These are phyloP conservation scores for Vitis labrusca DNA, from an alignment of 164 flowering plant genomes.

Conservation along the genomic window DNA sequence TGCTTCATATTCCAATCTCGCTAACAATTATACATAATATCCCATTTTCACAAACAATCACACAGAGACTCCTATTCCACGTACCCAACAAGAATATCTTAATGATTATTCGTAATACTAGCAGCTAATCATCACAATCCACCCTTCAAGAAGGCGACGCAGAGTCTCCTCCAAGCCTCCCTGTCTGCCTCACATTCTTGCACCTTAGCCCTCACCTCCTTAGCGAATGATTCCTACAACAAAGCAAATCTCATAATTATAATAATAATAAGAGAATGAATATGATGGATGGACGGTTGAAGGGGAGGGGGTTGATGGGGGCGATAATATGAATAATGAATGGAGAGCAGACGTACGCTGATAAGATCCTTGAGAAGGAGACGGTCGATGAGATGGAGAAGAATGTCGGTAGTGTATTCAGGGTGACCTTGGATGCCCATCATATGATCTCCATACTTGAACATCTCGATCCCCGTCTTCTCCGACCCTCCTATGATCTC, in stretches of 20 bases:
- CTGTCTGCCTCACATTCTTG: constrained; percentile 54
- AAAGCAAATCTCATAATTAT: not conserved
- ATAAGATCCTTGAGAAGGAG: constrained; percentile 45
- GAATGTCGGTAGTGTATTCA: constrained; percentile 83
- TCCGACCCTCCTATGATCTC: constrained; percentile 73
- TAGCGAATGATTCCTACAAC: constrained; percentile 45
- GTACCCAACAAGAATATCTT: too few relatives aligned
- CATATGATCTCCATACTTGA: constrained; percentile 62
- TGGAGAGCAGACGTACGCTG: constrained; percentile 34
- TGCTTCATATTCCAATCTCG: too few relatives aligned
- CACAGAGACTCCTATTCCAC: too few relatives aligned
- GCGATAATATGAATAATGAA: too few relatives aligned
- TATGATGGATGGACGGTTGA: too few relatives aligned
- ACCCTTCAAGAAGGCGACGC: constrained; percentile 76
- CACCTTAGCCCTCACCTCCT: constrained; percentile 35
- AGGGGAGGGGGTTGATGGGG: too few relatives aligned
- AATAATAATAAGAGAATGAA: not conserved
- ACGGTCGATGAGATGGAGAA: constrained; percentile 64
- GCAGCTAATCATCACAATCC: constrained; percentile 20
- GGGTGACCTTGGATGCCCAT: constrained; percentile 99
- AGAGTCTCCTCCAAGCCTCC: constrained; percentile 72
- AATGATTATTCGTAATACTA: too few relatives aligned
- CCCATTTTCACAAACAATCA: too few relatives aligned
- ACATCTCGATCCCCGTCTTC: constrained; percentile 79
- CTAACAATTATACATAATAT: too few relatives aligned